Conservation (phyloP, 2,329 filamentous ascomycete genomes). For the Emericellopsis atlantica region DNA sequence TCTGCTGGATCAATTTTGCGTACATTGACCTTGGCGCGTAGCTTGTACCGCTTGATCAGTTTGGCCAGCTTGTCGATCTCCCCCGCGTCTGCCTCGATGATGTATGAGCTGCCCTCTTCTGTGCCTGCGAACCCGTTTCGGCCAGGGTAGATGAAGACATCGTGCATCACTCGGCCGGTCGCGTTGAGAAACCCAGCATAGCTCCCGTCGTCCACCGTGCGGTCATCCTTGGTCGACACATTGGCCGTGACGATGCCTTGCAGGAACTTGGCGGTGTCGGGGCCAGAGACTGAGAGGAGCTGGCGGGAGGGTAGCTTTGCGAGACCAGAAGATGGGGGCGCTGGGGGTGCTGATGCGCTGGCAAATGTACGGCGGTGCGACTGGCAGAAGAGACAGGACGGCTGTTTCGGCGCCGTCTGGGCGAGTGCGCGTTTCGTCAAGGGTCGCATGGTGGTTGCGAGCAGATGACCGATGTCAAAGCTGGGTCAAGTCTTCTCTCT, state of each 20-base stretch:
- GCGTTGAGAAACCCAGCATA: constrained; percentile 84
- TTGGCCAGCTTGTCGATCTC: constrained; percentile 50
- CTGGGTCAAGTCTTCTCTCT: no score
- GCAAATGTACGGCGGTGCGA: constrained; percentile 18
- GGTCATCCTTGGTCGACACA: constrained; percentile 21
- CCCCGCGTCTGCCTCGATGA: constrained; percentile 71
- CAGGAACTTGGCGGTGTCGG: constrained; percentile 71
- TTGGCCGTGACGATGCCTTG: constrained; percentile 73
- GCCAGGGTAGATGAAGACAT: constrained; percentile 75
- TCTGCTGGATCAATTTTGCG: constrained; percentile 54
- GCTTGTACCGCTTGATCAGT: constrained; percentile 75
- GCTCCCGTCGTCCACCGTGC: constrained; percentile 35
- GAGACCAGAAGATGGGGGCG: constrained; percentile 32
- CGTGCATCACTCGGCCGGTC: constrained; percentile 70
- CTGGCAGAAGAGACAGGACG: constrained; percentile 17
- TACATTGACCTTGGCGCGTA: constrained; percentile 67
- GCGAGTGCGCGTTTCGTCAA: background rate
- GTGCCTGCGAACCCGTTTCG: constrained; percentile 10
- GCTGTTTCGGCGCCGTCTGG: background rate
- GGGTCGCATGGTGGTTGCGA: background rate
- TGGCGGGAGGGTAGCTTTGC: constrained; percentile 57
- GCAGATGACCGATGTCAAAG: no score
- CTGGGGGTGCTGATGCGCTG: constrained; percentile 16
- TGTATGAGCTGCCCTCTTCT: constrained; percentile 25
- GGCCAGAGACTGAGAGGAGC: constrained; percentile 67